A percentile compares a stretch with the other conserved stretches of the same genome.
Conservation (phyloP, 75 land plant genomes). For the Pinus albicaulis region DNA sequence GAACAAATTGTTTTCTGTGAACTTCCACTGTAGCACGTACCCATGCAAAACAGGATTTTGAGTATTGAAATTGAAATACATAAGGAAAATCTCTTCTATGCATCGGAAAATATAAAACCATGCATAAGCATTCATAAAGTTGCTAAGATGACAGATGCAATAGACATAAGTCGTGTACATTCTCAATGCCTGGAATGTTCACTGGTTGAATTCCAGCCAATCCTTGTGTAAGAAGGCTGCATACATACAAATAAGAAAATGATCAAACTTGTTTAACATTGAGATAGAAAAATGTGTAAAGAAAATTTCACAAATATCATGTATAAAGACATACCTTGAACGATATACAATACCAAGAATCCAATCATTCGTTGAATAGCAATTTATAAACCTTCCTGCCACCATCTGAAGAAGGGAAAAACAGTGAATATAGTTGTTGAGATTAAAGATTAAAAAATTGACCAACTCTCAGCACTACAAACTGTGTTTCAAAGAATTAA, state of each 20-base stretch:
- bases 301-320: neutral
- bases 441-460: neutral
- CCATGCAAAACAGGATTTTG: neutral
- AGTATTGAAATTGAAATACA: neutral
- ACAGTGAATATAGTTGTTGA: neutral
- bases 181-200: constrained; percentile 83
- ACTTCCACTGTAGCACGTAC: neutral
- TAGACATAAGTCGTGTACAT: constrained; percentile 39
- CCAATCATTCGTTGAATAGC: constrained; percentile 83
- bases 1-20: neutral
- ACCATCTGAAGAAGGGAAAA: constrained; percentile 64
- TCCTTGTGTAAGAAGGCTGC: constrained; percentile 86
- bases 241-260: constrained; percentile 12
- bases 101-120: neutral
- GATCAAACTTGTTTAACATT: neutral
- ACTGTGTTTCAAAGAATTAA: no score
- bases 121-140: neutral
- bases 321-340: constrained; percentile 54
- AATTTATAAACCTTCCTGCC: constrained; percentile 93
- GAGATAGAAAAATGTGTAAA: neutral
- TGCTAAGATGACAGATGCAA: neutral
- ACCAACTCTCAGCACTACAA: no score
- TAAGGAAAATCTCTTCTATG: neutral
- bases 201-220: constrained; percentile 96
- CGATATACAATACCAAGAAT: constrained; percentile 80